Conservation (phyloP, 176 grass and related monocot genomes). For the Otatea glauca region DNA sequence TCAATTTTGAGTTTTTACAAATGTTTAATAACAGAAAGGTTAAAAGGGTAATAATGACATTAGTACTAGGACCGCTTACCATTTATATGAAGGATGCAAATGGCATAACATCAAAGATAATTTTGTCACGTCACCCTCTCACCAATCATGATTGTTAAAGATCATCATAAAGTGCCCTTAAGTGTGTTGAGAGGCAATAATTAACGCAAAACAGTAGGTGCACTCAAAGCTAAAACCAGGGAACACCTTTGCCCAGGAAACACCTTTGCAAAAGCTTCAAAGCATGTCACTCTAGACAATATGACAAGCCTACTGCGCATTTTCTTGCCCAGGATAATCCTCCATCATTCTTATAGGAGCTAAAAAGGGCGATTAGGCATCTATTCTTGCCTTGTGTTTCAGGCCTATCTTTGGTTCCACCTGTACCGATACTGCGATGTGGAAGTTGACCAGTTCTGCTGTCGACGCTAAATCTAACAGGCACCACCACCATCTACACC, state of each 20-base stretch:
- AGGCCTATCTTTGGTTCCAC: conserved; percentile 13
- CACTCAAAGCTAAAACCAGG: conserved; percentile 26
- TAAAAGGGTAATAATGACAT: not conserved
- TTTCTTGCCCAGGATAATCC: not conserved
- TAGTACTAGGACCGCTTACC: not conserved
- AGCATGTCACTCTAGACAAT: conserved; percentile 17
- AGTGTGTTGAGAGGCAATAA: not conserved
- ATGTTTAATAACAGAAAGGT: not conserved
- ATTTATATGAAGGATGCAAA: not conserved
- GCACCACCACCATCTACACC: not conserved
- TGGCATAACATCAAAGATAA: not conserved
- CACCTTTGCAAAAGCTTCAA: conserved; percentile 19
- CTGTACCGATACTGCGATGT: conserved; percentile 23
- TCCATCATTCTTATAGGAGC: conserved; percentile 18
- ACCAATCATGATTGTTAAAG: not conserved
- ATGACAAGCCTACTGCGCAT: conserved; percentile 27
- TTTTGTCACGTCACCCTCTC: conserved; percentile 5
- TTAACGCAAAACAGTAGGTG: conserved; percentile 14
- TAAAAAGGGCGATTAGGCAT: conserved; percentile 38
- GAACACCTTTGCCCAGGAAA: conserved; percentile 11
- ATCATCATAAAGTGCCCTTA: conserved; percentile 4
- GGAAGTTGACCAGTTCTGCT: conserved; percentile 1
- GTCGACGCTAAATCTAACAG: not conserved
- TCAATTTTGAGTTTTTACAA: not conserved
- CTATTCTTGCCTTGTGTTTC: conserved; percentile 43